These are phyloP conservation scores for Acrocalymma vagum DNA, from an alignment of 2,329 filamentous ascomycete genomes.

Conservation along the genomic window DNA sequence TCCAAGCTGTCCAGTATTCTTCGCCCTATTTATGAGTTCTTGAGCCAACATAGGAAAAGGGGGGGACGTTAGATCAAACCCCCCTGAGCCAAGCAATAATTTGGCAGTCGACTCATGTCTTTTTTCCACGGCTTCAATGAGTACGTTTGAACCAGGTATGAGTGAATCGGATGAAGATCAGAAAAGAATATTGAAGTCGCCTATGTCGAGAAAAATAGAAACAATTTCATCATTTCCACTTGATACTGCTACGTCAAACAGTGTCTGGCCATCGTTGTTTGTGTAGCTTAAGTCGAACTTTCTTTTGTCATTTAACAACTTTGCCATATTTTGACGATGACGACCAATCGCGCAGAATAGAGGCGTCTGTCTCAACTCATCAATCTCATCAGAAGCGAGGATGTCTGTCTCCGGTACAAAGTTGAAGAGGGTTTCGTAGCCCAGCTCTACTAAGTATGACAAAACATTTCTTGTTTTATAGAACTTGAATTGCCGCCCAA, in stretches of 20 bases:
- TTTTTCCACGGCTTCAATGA: no score
- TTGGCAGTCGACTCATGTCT: no score
- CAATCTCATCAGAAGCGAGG: background rate
- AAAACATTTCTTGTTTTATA: background rate
- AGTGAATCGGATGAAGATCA: no score
- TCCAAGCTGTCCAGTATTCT: no score
- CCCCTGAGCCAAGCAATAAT: no score
- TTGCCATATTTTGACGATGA: background rate
- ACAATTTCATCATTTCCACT: background rate
- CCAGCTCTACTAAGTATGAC: conserved; percentile 5
- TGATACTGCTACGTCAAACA: background rate
- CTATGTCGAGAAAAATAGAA: background rate
- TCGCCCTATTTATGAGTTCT: no score
- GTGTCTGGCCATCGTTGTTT: background rate
- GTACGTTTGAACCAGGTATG: no score
- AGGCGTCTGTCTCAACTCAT: background rate
- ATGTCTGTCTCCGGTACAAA: background rate
- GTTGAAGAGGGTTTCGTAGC: conserved; percentile 1
- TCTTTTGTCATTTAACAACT: background rate
- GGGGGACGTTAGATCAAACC: no score
- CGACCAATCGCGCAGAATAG: background rate
- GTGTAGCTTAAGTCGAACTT: background rate
- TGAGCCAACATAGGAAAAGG: no score
- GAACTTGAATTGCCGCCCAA: conserved; percentile 12
- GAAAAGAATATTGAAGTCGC: no score